Conservation (phyloP, 2,329 filamentous ascomycete genomes). For the Cytospora chrysosperma region DNA sequence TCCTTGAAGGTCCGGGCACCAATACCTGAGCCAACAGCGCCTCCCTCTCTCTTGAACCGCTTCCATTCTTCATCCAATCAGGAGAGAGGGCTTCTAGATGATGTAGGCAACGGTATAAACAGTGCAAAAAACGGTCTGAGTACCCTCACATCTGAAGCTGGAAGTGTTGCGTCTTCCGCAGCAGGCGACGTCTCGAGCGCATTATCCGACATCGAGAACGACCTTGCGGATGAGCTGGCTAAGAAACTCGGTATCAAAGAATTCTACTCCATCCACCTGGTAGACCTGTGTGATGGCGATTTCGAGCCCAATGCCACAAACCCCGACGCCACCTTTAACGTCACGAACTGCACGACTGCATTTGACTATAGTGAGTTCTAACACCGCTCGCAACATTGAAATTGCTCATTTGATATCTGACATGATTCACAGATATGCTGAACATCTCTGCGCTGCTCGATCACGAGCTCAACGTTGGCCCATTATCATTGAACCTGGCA, state of each 20-base stretch:
- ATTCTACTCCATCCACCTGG: conserved; percentile 36
- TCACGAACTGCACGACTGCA: conserved; percentile 29
- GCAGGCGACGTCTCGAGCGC: conserved; percentile 25
- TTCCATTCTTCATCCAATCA: conserved; percentile 28
- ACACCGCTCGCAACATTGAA: neutral
- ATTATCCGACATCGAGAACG: conserved; percentile 26
- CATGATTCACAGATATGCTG: conserved; percentile 20
- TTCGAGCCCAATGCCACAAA: conserved; percentile 31
- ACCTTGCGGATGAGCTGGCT: conserved; percentile 29
- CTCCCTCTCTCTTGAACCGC: conserved; percentile 28
- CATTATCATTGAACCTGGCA: conserved; percentile 24
- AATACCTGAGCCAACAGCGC: conserved; percentile 25
- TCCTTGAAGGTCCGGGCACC: conserved; percentile 8
- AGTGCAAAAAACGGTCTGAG: conserved; percentile 16
- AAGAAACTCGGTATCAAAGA: conserved; percentile 33
- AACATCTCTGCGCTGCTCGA: conserved; percentile 26
- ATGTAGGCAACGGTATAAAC: conserved; percentile 19
- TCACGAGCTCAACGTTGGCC: conserved; percentile 26
- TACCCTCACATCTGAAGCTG: neutral
- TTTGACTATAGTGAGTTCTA: conserved; percentile 21
- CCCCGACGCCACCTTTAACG: conserved; percentile 27
- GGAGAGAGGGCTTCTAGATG: conserved; percentile 25
- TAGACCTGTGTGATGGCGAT: conserved; percentile 33
- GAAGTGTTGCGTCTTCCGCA: conserved; percentile 15
- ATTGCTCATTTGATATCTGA: neutral